A percentile compares a stretch with the other conserved stretches of the same genome.
These are phyloP conservation scores for Epithele typhae DNA, from an alignment of 768 basidiomycete genomes.

Conservation along the genomic window DNA sequence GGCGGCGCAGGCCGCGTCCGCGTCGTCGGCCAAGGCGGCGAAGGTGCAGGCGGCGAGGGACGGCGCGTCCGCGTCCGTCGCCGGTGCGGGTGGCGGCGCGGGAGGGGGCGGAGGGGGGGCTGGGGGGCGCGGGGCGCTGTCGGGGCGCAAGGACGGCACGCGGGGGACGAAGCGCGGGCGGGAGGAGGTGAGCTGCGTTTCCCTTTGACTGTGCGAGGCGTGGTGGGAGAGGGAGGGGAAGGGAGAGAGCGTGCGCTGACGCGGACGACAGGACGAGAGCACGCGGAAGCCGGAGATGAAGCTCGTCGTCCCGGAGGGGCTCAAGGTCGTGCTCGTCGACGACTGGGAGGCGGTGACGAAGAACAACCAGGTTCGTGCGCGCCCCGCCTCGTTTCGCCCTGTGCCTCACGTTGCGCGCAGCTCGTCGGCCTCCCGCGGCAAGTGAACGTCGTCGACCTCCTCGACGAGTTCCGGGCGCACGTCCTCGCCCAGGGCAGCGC, in stretches of 20 bases:
- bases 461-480: slow-evolving; percentile 73
- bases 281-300: slow-evolving; percentile 85
- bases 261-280: slow-evolving; percentile 57
- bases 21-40: slow-evolving; percentile 27
- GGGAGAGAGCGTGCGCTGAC: background rate
- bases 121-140: slow-evolving; percentile 62
- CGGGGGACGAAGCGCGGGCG: slow-evolving; percentile 66
- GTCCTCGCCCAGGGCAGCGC: slow-evolving; percentile 44
- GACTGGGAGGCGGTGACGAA: slow-evolving; percentile 99
- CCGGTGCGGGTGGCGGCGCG: slow-evolving; percentile 16
- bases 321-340: slow-evolving; percentile 88
- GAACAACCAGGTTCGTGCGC: slow-evolving; percentile 68
- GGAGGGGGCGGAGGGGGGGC: slow-evolving; percentile 49
- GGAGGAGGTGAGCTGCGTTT: slow-evolving; percentile 53
- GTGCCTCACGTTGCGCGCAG: slow-evolving; percentile 37
- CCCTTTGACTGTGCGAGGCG: background rate
- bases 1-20: slow-evolving; percentile 36
- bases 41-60: slow-evolving; percentile 19
- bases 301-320: slow-evolving; percentile 81
- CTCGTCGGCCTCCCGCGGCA: slow-evolving; percentile 78
- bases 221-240: background rate
- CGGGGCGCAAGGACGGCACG: slow-evolving; percentile 65
- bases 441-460: slow-evolving; percentile 73
- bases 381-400: background rate
- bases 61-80: background rate